Conservation (phyloP, 495 filamentous ascomycete genomes). For the Neurospora sublineolata region DNA sequence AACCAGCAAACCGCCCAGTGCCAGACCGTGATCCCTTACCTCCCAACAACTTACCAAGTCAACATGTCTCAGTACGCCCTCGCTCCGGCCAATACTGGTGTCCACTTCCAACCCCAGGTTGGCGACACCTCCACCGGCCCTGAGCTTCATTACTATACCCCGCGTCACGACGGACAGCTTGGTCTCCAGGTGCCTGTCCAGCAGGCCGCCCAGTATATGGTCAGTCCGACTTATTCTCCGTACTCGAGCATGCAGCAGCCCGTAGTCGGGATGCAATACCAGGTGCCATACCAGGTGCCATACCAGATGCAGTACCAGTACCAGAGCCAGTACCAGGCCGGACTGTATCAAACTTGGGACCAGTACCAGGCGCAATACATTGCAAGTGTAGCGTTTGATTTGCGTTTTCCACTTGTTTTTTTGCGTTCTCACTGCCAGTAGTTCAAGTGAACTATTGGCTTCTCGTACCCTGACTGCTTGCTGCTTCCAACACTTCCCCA, state of each 20-base stretch:
- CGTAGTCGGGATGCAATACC: not conserved
- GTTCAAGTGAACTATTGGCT: not conserved
- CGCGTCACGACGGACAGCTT: slow-evolving; percentile 24
- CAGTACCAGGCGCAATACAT: not conserved
- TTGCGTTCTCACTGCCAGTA: not conserved
- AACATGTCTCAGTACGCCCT: not conserved
- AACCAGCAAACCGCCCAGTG: not conserved
- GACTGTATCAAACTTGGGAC: not conserved
- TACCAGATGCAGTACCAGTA: not conserved
- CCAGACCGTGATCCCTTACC: slow-evolving; percentile 3
- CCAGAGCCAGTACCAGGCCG: not conserved
- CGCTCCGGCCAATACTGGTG: slow-evolving; percentile 9
- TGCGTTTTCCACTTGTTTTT: not conserved
- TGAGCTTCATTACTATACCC: slow-evolving; percentile 33
- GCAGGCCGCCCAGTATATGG: slow-evolving; percentile 1
- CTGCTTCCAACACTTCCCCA: not conserved
- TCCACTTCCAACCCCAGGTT: slow-evolving; percentile 37
- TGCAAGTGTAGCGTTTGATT: not conserved
- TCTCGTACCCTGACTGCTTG: not conserved
- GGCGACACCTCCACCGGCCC: slow-evolving; percentile 34
- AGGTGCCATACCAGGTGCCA: not conserved
- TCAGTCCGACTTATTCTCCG: not conserved
- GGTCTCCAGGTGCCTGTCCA: not conserved
- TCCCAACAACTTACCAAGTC: not conserved
- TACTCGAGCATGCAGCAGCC: not conserved